Base-by-base conservation (phyloP, 805 yeast genomes). In the Lachancea mirantina region DNA sequence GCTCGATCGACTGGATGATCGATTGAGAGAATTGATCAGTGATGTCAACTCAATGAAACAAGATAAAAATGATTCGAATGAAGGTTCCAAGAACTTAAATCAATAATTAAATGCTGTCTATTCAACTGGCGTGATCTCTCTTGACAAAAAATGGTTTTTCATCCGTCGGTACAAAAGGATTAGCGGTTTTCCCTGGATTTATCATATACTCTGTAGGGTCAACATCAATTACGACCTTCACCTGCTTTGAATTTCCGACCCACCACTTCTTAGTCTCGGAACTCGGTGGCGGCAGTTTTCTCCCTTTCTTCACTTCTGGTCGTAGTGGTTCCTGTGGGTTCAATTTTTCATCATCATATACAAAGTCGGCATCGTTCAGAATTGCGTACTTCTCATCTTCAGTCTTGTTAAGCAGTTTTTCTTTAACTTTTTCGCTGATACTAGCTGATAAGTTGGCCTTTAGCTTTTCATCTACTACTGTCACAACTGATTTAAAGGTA, bases 191-290 rank as follows among this genome's bases (percentile, higher is more conserved):
- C 8, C 62, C 57, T 0, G 95, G 94, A 49, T 92, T 92, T 26
- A 88, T 63, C 18, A 75, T 62, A 43, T 59, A 60, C 35, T 60
- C 62, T 8, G 54, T 51, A 3, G 55, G 38, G 26, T 62, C 61
- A 5, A 59, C 47, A 30, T 59, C 57, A 13, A 82, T 65, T 6
- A 53, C 52, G 2, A 89, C 80, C 49, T 79, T 84, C 2, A 88
- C 87, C 8, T 78, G 71, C 38, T 70, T 67, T 0, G 92, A 89
- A 8, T 78, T 78, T 9, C 80, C 78, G 11, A 84, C 66, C 98
- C 98, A 92, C 98, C 98, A 92, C 55, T 84, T 84, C 14, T 69
- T 62, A 9, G 65, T 58, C 35, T 84, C 95, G 0, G 92, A 74
- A 37, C 94, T 80, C 10, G 98, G 98, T 1, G 95, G 84, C 4